A percentile compares a stretch with the other conserved stretches of the same genome.
phyloP scores from a whole-genome alignment of 495 filamentous ascomycete species.

The Lindgomyces ingoldianus region DNA sequence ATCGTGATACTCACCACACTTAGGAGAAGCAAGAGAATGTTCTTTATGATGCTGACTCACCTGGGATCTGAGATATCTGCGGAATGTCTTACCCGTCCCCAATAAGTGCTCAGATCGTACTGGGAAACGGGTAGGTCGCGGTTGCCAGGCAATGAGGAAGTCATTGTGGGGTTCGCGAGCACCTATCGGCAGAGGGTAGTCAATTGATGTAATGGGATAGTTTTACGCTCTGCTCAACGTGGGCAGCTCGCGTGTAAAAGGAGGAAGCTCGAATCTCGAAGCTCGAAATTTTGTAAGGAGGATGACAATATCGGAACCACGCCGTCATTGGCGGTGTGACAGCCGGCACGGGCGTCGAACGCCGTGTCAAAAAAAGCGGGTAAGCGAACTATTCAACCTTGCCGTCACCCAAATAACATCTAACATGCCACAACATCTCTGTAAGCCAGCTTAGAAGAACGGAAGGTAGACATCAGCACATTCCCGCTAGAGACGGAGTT shows the following conservation, averaged over 20 bases:
- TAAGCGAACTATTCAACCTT: no score
- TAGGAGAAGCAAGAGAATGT: slow-evolving; percentile 32
- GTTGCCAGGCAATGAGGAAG: slow-evolving; percentile 80
- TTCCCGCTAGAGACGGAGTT: no score
- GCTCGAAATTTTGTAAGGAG: background rate
- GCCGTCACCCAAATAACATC: no score
- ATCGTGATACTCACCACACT: slow-evolving; percentile 42
- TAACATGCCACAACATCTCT: no score
- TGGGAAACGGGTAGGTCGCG: slow-evolving; percentile 86
- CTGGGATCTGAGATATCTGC: slow-evolving; percentile 91
- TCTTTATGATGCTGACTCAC: slow-evolving; percentile 57
- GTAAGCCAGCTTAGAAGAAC: no score
- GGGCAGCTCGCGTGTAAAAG: slow-evolving; percentile 4
- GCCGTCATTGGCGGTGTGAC: slow-evolving; percentile 6
- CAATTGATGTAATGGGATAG: background rate
- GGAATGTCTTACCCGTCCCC: slow-evolving; percentile 89
- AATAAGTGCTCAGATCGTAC: slow-evolving; percentile 90
- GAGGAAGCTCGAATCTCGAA: background rate
- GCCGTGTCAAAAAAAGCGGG: no score
- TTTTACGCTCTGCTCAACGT: background rate
- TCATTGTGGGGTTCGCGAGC: slow-evolving; percentile 58
- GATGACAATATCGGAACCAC: slow-evolving; percentile 9
- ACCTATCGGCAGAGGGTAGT: background rate
- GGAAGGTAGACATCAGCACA: no score
- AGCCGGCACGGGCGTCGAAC: no score